Evolutionary conservation across 1,284 basidiomycete species (phyloP).

Genomic region (Ganoderma sinense): DNA sequence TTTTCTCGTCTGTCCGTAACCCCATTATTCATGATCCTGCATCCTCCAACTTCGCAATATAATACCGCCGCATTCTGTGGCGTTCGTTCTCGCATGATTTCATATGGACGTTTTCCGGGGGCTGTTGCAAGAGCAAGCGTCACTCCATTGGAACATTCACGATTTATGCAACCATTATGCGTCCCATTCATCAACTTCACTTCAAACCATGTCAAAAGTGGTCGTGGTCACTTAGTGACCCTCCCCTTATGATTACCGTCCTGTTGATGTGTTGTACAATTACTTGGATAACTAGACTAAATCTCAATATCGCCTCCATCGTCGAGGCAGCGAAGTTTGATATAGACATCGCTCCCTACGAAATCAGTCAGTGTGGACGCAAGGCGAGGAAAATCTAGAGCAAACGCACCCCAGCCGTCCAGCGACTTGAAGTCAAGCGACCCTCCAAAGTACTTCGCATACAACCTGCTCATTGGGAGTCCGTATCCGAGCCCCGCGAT

Average conservation of each 20-base stretch:
- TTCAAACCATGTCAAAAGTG: not conserved
- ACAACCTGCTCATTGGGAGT: slow-evolving; percentile 85
- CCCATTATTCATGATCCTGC: slow-evolving; percentile 32
- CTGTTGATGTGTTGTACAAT: slow-evolving; percentile 20
- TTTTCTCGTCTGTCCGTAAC: slow-evolving; percentile 25
- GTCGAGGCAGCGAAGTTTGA: slow-evolving; percentile 77
- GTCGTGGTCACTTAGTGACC: not conserved
- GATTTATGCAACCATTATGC: not conserved
- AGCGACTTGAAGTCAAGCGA: slow-evolving; percentile 79
- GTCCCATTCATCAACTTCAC: not conserved
- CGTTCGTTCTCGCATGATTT: slow-evolving; percentile 16
- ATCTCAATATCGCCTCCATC: slow-evolving; percentile 64
- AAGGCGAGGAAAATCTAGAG: not conserved
- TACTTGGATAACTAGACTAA: slow-evolving; percentile 23
- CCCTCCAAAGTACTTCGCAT: slow-evolving; percentile 84
- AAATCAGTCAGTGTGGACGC: slow-evolving; percentile 3
- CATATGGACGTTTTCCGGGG: not conserved
- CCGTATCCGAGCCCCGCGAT: slow-evolving; percentile 88
- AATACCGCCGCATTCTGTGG: slow-evolving; percentile 31
- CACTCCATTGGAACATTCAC: not conserved
- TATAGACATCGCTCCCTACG: slow-evolving; percentile 77
- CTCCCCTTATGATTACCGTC: slow-evolving; percentile 2
- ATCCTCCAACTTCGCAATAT: slow-evolving; percentile 45
- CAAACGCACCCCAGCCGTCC: slow-evolving; percentile 79
- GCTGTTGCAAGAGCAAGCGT: slow-evolving; percentile 1